These are phyloP conservation scores for Aspergillus uvarum DNA, from an alignment of 2,329 filamentous ascomycete species.

Conservation along the genomic window DNA sequence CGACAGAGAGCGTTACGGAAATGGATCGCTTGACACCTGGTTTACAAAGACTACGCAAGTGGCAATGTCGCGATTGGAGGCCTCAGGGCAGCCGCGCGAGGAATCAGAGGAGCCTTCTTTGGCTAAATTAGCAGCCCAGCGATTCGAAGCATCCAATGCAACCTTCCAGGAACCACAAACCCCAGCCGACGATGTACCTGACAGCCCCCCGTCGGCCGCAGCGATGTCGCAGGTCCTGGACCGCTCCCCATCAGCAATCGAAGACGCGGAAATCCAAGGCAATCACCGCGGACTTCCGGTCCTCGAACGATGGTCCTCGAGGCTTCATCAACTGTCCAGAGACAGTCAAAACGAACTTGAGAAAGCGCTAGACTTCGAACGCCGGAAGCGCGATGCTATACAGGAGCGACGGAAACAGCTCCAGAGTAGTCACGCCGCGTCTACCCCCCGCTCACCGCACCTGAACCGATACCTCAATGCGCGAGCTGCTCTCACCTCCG, in stretches of 20 bases:
- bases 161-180: neutral
- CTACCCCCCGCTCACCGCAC: conserved; percentile 26
- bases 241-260: neutral
- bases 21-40: conserved; percentile 35
- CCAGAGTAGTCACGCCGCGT: conserved; percentile 5
- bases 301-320: conserved; percentile 26
- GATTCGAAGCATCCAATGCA: conserved; percentile 11
- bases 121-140: conserved; percentile 15
- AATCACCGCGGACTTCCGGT: conserved; percentile 22
- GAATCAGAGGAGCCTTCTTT: conserved; percentile 8
- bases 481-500: conserved; percentile 23
- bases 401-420: conserved; percentile 25
- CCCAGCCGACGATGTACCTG: neutral
- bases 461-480: conserved; percentile 34
- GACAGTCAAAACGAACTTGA: conserved; percentile 22
- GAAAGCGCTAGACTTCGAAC: conserved; percentile 41
- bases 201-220: neutral
- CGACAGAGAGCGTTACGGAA: conserved; percentile 23
- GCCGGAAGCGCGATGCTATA: conserved; percentile 37
- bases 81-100: neutral
- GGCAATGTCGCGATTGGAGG: neutral
- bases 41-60: conserved; percentile 23
- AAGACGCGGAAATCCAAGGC: neutral
- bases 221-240: neutral
- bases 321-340: conserved; percentile 20